Evolutionary conservation across 1,284 basidiomycete species (phyloP).

Genomic region (Sanghuangporus baumii): DNA sequence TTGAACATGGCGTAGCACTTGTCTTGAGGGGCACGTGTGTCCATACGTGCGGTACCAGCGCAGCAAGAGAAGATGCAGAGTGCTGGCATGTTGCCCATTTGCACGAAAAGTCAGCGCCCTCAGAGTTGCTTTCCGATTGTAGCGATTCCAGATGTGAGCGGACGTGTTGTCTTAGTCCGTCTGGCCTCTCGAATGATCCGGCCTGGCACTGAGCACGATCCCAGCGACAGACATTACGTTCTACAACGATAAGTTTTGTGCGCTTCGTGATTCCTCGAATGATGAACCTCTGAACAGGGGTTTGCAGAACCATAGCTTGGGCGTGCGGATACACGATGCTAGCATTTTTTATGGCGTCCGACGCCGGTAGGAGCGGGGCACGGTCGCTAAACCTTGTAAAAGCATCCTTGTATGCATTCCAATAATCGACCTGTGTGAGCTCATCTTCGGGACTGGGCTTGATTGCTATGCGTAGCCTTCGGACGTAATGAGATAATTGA

Average conservation of each 20-base stretch:
- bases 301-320: conserved; percentile 75
- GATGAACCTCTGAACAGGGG: conserved; percentile 66
- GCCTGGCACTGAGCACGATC: conserved; percentile 48
- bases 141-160: conserved; percentile 43
- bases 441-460: conserved; percentile 63
- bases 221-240: conserved; percentile 68
- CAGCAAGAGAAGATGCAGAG: conserved; percentile 38
- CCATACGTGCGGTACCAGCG: conserved; percentile 58
- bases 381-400: conserved; percentile 53
- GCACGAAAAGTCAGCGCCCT: conserved; percentile 40
- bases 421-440: conserved; percentile 86
- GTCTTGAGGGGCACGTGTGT: conserved; percentile 61
- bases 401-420: conserved; percentile 78
- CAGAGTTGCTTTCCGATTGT: conserved; percentile 29
- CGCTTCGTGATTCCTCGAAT: conserved; percentile 72
- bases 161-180: conserved; percentile 65
- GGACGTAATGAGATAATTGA: neutral
- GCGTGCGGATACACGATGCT: conserved; percentile 73
- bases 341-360: conserved; percentile 86
- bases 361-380: conserved; percentile 62
- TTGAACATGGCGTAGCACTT: conserved; percentile 39
- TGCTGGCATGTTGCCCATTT: conserved; percentile 61
- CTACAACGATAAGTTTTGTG: conserved; percentile 47
- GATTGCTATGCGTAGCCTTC: conserved; percentile 82
- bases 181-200: conserved; percentile 41